Percentiles rank a stretch among this genome's conserved stretches.
Evolutionary conservation across 306 rosid species (phyloP).

Genomic region (Inga leiocalycina): DNA sequence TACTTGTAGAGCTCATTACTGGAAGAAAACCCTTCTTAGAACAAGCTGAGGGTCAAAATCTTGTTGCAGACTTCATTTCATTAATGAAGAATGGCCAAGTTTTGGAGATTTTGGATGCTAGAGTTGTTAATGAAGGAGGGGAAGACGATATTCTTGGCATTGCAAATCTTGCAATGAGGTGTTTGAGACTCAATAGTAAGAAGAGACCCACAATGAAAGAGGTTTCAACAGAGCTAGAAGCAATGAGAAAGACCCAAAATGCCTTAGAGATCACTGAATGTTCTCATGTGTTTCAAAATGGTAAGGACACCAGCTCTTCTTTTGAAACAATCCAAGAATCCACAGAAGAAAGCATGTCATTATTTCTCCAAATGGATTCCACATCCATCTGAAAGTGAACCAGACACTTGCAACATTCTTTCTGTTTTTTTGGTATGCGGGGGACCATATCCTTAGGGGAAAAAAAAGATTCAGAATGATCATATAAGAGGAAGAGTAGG

Average conservation of each 20-base stretch:
- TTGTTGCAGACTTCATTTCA: conserved; percentile 49
- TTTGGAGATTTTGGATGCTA: conserved; percentile 41
- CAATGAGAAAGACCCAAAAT: conserved; percentile 42
- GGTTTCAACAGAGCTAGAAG: conserved; percentile 53
- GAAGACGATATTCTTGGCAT: conserved; percentile 38
- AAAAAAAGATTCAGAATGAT: not conserved
- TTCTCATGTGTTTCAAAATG: not conserved
- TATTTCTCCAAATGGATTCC: conserved; percentile 33
- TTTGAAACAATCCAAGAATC: not conserved
- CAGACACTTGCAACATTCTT: not conserved
- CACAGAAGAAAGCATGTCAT: conserved; percentile 32
- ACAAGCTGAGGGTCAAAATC: conserved; percentile 41
- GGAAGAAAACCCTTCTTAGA: conserved; percentile 44
- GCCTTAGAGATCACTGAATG: not conserved
- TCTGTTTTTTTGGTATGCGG: not conserved
- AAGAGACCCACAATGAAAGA: conserved; percentile 67
- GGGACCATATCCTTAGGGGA: not conserved
- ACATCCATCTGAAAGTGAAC: conserved; percentile 19
- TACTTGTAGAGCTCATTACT: conserved; percentile 56
- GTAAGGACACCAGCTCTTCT: not conserved
- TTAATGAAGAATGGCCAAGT: conserved; percentile 38
- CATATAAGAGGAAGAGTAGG: not conserved
- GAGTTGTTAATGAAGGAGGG: conserved; percentile 40
- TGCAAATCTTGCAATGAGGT: conserved; percentile 55
- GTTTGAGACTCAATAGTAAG: conserved; percentile 55